Conservation (phyloP, 2,329 filamentous ascomycete genomes). For the Zymoseptoria crescenta region DNA sequence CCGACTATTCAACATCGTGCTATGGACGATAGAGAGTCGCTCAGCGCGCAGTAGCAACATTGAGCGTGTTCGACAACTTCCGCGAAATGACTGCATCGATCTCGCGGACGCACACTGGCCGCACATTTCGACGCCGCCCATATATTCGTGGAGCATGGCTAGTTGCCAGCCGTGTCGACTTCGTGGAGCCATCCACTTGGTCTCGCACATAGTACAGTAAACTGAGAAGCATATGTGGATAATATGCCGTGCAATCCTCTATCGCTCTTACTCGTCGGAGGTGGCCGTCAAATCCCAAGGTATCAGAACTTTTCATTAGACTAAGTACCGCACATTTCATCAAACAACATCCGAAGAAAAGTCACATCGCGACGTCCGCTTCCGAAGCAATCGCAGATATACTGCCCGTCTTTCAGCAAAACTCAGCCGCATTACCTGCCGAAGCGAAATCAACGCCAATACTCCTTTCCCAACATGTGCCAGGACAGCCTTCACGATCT, state of each 20-base stretch:
- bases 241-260: neutral
- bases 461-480: slow-evolving; percentile 32
- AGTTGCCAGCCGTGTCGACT: neutral
- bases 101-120: neutral
- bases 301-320: neutral
- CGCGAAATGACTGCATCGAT: neutral
- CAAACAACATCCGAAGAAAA: neutral
- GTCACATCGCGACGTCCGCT: neutral
- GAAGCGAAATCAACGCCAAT: neutral
- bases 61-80: neutral
- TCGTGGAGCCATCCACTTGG: neutral
- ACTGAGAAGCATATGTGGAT: neutral
- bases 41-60: neutral
- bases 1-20: neutral
- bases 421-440: neutral
- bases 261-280: neutral
- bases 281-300: neutral
- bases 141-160: neutral
- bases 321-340: neutral
- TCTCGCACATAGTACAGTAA: neutral
- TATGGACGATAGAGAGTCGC: neutral
- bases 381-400: neutral
- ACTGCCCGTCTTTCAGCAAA: neutral
- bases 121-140: neutral
- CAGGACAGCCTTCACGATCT: slow-evolving; percentile 50